Evolutionary conservation across 2,329 filamentous ascomycete species (phyloP).

Genomic region (Colletotrichum magnum): DNA sequence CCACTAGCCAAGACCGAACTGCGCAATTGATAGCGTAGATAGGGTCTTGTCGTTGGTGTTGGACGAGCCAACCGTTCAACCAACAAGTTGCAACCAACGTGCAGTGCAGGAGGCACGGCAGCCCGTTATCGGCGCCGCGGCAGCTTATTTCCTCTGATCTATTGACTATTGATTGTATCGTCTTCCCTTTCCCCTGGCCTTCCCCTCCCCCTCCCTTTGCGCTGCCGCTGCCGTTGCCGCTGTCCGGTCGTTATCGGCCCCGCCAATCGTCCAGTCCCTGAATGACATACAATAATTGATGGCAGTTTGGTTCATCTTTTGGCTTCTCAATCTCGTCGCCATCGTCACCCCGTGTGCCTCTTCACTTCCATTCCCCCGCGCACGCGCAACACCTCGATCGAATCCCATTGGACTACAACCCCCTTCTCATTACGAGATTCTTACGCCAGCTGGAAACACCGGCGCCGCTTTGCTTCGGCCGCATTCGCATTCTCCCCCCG

Average conservation of each 20-base stretch:
- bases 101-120: not conserved
- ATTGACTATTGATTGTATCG: not conserved
- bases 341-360: not conserved
- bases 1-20: not conserved
- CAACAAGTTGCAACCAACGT: not conserved
- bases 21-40: conserved; percentile 27
- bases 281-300: too few relatives aligned
- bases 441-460: conserved; percentile 25
- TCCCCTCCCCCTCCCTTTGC: not conserved
- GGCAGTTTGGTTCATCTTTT: too few relatives aligned
- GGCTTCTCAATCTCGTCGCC: not conserved
- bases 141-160: conserved; percentile 18
- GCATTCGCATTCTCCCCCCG: conserved; percentile 25
- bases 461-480: conserved; percentile 45
- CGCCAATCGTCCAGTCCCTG: conserved; percentile 5
- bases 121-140: conserved; percentile 19
- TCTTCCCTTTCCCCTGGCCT: not conserved
- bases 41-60: conserved; percentile 3
- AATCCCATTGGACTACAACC: not conserved
- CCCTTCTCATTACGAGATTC: conserved; percentile 28
- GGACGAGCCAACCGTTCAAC: not conserved
- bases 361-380: not conserved
- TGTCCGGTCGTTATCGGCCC: conserved; percentile 5
- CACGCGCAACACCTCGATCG: not conserved
- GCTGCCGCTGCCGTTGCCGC: not conserved